These are phyloP conservation scores for Colletotrichum magnum DNA, from an alignment of 2,329 filamentous ascomycete genomes.

Conservation along the genomic window DNA sequence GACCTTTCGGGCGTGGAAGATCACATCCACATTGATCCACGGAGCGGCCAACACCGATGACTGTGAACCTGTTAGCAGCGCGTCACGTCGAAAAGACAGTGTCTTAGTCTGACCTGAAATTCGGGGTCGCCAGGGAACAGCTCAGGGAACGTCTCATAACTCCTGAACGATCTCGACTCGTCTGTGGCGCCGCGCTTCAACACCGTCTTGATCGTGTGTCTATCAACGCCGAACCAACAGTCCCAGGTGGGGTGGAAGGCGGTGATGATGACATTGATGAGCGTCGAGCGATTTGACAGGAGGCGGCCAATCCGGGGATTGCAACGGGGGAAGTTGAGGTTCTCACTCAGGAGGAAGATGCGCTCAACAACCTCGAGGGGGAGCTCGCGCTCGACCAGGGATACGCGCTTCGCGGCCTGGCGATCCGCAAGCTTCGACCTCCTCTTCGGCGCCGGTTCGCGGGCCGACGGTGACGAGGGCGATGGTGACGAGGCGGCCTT, in stretches of 20 bases:
- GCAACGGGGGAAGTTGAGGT: constrained; percentile 61
- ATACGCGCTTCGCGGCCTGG: constrained; percentile 21
- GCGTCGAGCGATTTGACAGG: constrained; percentile 58
- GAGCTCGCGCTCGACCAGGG: constrained; percentile 52
- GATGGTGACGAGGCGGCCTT: constrained; percentile 41
- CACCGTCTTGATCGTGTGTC: constrained; percentile 21
- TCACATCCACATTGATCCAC: constrained; percentile 61
- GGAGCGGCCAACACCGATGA: constrained; percentile 58
- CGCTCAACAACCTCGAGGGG: constrained; percentile 68
- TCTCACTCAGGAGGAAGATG: constrained; percentile 66
- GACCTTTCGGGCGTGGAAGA: constrained; percentile 62
- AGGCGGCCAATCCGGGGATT: constrained; percentile 60
- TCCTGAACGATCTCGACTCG: constrained; percentile 11
- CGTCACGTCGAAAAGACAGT: not conserved
- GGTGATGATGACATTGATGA: constrained; percentile 54
- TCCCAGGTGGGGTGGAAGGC: constrained; percentile 57
- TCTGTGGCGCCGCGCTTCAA: constrained; percentile 22
- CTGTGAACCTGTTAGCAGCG: constrained; percentile 47
- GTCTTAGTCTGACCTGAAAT: constrained; percentile 57
- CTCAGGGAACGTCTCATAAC: constrained; percentile 27
- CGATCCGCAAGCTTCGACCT: constrained; percentile 19
- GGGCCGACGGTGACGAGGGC: constrained; percentile 4
- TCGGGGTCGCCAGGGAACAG: constrained; percentile 54
- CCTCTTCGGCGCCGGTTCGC: not conserved
- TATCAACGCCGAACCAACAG: constrained; percentile 51